These are phyloP conservation scores for Tetracladium maxilliforme DNA, from an alignment of 2,329 filamentous ascomycete genomes.

Conservation along the genomic window DNA sequence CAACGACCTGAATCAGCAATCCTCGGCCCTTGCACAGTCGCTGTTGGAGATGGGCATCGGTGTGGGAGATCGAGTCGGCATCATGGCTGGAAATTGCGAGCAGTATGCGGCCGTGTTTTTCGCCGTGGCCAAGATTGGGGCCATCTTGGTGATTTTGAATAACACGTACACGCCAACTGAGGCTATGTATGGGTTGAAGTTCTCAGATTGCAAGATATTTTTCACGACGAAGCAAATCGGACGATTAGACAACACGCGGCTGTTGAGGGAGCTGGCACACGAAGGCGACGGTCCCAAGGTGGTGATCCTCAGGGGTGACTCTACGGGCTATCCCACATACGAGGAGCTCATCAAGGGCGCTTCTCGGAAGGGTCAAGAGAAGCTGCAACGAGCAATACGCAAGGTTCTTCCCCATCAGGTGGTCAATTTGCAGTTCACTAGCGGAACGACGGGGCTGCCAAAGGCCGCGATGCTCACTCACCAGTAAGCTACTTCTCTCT, in stretches of 20 bases:
- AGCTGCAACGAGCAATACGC: conserved; percentile 35
- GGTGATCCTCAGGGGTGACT: conserved; percentile 42
- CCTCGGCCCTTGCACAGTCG: conserved; percentile 17
- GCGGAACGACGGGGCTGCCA: conserved; percentile 58
- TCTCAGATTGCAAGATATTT: conserved; percentile 52
- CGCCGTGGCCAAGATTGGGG: conserved; percentile 29
- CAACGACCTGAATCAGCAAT: conserved; percentile 19
- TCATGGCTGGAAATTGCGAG: conserved; percentile 9
- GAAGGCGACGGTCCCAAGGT: conserved; percentile 28
- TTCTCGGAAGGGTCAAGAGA: conserved; percentile 27
- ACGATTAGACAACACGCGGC: conserved; percentile 42
- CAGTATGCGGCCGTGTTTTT: conserved; percentile 14
- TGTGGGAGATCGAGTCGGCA: conserved; percentile 8
- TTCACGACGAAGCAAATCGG: conserved; percentile 61
- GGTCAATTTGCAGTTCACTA: conserved; percentile 62
- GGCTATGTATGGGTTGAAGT: conserved; percentile 50
- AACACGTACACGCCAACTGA: conserved; percentile 69
- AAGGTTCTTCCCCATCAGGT: conserved; percentile 49
- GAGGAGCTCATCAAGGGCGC: conserved; percentile 39
- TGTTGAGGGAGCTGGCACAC: conserved; percentile 44
- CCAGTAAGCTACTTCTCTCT: conserved; percentile 6
- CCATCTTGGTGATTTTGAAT: conserved; percentile 63
- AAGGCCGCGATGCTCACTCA: conserved; percentile 61
- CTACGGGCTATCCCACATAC: conserved; percentile 43
- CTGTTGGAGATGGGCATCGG: conserved; percentile 5